phyloP scores from a whole-genome alignment of 305 asterid genomes.

The Solanum chacoense region DNA sequence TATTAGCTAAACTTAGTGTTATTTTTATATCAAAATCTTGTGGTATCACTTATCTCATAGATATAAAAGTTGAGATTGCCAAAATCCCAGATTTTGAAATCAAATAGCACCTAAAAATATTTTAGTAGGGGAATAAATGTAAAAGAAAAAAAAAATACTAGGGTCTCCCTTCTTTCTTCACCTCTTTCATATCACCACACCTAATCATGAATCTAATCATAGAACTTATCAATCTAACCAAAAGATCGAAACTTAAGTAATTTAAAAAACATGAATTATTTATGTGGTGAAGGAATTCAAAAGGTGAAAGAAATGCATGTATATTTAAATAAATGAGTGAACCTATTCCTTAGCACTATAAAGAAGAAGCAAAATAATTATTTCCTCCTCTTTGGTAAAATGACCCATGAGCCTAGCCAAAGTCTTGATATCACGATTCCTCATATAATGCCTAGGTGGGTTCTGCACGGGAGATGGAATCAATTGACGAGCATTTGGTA shows the following conservation, averaged over 20 bases:
- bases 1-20: neutral
- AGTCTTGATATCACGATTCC: neutral
- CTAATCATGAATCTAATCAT: neutral
- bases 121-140: neutral
- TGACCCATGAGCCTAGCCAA: neutral
- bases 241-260: neutral
- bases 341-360: neutral
- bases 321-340: neutral
- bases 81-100: neutral
- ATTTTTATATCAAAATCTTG: neutral
- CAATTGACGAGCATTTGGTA: neutral
- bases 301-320: neutral
- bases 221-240: neutral
- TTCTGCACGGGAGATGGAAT: neutral
- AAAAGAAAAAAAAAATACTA: neutral
- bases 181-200: neutral
- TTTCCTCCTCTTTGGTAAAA: neutral
- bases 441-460: neutral
- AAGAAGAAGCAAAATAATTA: neutral
- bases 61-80: neutral
- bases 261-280: neutral
- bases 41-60: neutral
- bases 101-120: neutral
- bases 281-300: neutral
- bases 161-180: neutral